Conservation (phyloP, 2,329 filamentous ascomycete species). For the Claviceps purpurea region DNA sequence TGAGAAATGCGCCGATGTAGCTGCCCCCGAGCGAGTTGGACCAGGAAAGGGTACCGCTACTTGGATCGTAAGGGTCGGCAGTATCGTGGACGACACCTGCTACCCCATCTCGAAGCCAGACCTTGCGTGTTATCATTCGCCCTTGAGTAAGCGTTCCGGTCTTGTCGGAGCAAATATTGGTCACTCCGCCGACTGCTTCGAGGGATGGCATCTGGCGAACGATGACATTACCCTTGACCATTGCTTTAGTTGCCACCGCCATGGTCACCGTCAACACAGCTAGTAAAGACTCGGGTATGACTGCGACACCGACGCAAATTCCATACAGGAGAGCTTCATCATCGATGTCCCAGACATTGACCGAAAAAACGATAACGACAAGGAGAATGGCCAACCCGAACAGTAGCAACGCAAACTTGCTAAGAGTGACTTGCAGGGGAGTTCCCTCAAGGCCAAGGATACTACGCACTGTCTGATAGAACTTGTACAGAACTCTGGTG, state of each 20-base stretch:
- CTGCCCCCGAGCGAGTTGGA: conserved; percentile 25
- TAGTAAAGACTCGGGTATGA: conserved; percentile 53
- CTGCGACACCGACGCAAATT: conserved; percentile 47
- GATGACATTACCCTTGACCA: conserved; percentile 52
- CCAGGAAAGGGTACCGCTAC: conserved; percentile 38
- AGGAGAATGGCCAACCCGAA: conserved; percentile 57
- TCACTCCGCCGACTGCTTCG: conserved; percentile 56
- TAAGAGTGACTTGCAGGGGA: conserved; percentile 71
- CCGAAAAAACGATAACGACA: conserved; percentile 48
- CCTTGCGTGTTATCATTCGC: conserved; percentile 51
- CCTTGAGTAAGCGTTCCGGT: conserved; percentile 54
- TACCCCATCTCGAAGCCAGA: conserved; percentile 44
- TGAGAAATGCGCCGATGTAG: conserved; percentile 33
- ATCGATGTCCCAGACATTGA: conserved; percentile 37
- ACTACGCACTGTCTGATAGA: conserved; percentile 30
- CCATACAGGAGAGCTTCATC: conserved; percentile 48
- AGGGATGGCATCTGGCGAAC: conserved; percentile 52
- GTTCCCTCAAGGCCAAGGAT: conserved; percentile 61
- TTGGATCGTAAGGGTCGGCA: conserved; percentile 48
- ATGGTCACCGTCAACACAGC: conserved; percentile 61
- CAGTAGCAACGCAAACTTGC: conserved; percentile 69
- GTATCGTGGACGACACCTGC: conserved; percentile 39
- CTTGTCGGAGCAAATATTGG: conserved; percentile 58
- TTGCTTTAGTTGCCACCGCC: conserved; percentile 50
- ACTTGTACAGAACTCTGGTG: conserved; percentile 27